Conservation (phyloP, 805 yeast species). For the Starmerella riodocensis region DNA sequence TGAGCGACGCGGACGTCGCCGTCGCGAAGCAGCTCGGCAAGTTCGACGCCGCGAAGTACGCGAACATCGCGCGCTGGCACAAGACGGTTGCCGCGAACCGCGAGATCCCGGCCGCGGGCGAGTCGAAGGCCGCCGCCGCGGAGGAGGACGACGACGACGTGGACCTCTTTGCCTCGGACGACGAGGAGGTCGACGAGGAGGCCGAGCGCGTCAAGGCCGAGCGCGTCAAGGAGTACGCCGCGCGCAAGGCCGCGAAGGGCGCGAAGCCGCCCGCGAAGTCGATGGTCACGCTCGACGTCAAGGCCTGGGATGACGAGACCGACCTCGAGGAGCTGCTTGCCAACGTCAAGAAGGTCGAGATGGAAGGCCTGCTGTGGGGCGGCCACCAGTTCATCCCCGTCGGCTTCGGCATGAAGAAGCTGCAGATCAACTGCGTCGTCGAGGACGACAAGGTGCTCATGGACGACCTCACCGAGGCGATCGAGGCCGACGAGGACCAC, state of each 20-base stretch:
- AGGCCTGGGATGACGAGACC: constrained; percentile 99
- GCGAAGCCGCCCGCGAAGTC: constrained; percentile 99
- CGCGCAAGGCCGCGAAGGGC: constrained; percentile 93
- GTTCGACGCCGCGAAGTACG: constrained; percentile 56
- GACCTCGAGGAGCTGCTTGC: constrained; percentile 78
- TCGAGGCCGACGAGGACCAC: constrained; percentile 93
- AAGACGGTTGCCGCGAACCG: constrained; percentile 80
- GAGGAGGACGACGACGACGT: constrained; percentile 88
- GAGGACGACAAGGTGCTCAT: constrained; percentile 94
- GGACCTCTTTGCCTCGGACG: constrained; percentile 88
- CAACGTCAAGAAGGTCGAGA: constrained; percentile 69
- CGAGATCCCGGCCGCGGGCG: constrained; percentile 29
- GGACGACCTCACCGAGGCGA: constrained; percentile 63
- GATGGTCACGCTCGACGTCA: constrained; percentile 88
- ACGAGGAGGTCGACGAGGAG: constrained; percentile 88
- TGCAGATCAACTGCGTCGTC: constrained; percentile 94
- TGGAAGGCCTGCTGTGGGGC: constrained; percentile 98
- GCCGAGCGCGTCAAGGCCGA: constrained; percentile 96
- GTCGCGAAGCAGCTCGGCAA: constrained; percentile 70
- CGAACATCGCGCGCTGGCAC: constrained; percentile 96
- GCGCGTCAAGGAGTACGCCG: constrained; percentile 96
- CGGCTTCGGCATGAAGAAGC: constrained; percentile 99
- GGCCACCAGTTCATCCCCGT: constrained; percentile 90
- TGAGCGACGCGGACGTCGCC: constrained; percentile 91
- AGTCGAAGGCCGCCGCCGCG: constrained; percentile 48